Evolutionary conservation across 2,329 filamentous ascomycete genomes (phyloP).

Genomic region (Scolecobasidium constrictum): DNA sequence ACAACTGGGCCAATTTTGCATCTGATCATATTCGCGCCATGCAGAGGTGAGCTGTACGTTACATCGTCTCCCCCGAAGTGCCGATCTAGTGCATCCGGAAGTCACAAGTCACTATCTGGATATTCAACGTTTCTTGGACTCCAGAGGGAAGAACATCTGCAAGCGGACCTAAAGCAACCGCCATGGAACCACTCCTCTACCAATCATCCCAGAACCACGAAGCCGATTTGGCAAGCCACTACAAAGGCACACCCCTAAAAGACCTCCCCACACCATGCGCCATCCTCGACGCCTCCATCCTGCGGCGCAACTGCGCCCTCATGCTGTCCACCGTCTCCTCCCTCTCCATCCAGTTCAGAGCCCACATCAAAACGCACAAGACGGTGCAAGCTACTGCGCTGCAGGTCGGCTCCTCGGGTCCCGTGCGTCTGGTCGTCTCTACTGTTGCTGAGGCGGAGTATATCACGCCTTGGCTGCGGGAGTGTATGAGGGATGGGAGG

Average conservation of each 20-base stretch:
- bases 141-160: too few species aligned
- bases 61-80: too few species aligned
- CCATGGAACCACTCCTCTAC: constrained; percentile 15
- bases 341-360: constrained; percentile 56
- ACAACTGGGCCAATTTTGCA: too few species aligned
- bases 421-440: constrained; percentile 57
- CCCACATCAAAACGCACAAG: constrained; percentile 81
- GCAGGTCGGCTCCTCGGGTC: constrained; percentile 52
- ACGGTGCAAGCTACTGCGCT: constrained; percentile 55
- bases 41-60: too few species aligned
- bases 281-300: constrained; percentile 56
- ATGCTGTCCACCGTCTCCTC: constrained; percentile 56
- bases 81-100: too few species aligned
- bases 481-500: constrained; percentile 35
- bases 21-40: too few species aligned
- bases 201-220: constrained; percentile 17
- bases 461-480: constrained; percentile 47
- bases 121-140: too few species aligned
- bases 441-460: constrained; percentile 66
- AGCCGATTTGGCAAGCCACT: constrained; percentile 27
- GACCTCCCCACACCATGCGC: constrained; percentile 56
- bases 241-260: constrained; percentile 48
- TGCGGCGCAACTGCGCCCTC: constrained; percentile 55
- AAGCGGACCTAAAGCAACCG: too few species aligned
- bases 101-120: too few species aligned